phyloP scores from a whole-genome alignment of 192 early-diverging fungal species.

The Jimgerdemannia flammicorona region DNA sequence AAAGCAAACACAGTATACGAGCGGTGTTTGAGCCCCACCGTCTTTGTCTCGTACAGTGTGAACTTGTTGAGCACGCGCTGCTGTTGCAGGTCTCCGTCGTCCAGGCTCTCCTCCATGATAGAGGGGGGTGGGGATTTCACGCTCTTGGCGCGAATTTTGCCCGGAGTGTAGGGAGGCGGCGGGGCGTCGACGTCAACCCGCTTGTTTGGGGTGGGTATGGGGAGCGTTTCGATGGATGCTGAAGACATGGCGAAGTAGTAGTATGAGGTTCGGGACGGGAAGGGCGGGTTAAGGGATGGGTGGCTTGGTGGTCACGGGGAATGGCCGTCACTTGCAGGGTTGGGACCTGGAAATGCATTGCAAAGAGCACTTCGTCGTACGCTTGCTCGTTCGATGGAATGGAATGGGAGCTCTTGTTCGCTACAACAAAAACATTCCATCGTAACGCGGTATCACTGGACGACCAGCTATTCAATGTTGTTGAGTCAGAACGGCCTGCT shows the following conservation, averaged over 20 bases:
- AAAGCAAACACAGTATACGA: too few species aligned
- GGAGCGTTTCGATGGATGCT: background rate
- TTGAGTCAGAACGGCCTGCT: background rate
- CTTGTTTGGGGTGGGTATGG: background rate
- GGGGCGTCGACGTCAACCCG: background rate
- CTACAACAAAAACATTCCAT: background rate
- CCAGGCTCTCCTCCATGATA: background rate
- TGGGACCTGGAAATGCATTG: too few species aligned
- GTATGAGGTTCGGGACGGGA: background rate
- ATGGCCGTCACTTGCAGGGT: background rate
- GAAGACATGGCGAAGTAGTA: background rate
- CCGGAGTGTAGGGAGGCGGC: background rate
- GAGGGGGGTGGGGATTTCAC: background rate
- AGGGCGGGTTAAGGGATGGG: too few species aligned
- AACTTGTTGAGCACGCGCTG: conserved; percentile 65
- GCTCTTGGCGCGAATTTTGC: background rate
- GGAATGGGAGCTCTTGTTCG: background rate
- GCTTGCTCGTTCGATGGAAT: background rate
- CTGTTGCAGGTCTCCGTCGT: conserved; percentile 18
- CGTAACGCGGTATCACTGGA: background rate
- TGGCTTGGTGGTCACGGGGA: background rate
- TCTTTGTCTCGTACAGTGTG: conserved; percentile 85
- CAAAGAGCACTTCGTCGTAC: background rate
- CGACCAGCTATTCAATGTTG: background rate
- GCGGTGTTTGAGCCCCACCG: conserved; percentile 40